Evolutionary conservation across 140 eudicot genomes (phyloP), one percentile per base, ranked within the genome.

Genomic region (Cichorium intybus): DNA sequence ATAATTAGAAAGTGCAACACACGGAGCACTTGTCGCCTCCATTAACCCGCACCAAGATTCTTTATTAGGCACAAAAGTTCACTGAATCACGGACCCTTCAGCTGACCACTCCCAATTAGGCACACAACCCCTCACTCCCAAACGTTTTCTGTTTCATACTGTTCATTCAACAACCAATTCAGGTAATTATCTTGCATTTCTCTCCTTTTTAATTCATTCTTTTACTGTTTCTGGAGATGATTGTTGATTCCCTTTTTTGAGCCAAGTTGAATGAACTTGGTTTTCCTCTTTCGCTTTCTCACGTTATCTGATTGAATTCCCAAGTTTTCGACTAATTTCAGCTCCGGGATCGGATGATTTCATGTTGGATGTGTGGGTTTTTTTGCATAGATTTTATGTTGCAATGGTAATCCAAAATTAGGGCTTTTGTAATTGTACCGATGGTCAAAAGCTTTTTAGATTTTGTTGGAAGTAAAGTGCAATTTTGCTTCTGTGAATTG

Each of bases 21-120:
- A 75, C 75, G 75, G 70, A 27, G 69, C 75, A 60, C 55, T 67
- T 75, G 80, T 75, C 70, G 70, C 70, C 70, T 59, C 59, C 75
- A 21, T 50, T 67, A 62, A 54, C 51, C 48, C 56, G 39, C 79
- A 74, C 57, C 56, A 49, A 35, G 21, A 66, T 66, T 66, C 79
- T 74, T 74, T 58, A 28, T 56, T 46, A 56, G 10, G 1, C 18
- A 11, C 59, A 27, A 72, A 55, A n/a, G 3, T 14, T 31, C 68
- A 56, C 48, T 56, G 15, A 48, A 56, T 63, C 72, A 45, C 54
- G 51, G 24, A 56, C 58, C 66, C 57, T 24, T 18, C 66, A 16
- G 12, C 39, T 48, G 55, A 58, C 50, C 69, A 60, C 54, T 69
- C 74, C 57, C 31, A 11, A 39, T 69, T 56, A 18, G 47, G 37